These are phyloP conservation scores for Penicillium sp. DNA, from an alignment of 2,329 filamentous ascomycete species.

Conservation along the genomic window DNA sequence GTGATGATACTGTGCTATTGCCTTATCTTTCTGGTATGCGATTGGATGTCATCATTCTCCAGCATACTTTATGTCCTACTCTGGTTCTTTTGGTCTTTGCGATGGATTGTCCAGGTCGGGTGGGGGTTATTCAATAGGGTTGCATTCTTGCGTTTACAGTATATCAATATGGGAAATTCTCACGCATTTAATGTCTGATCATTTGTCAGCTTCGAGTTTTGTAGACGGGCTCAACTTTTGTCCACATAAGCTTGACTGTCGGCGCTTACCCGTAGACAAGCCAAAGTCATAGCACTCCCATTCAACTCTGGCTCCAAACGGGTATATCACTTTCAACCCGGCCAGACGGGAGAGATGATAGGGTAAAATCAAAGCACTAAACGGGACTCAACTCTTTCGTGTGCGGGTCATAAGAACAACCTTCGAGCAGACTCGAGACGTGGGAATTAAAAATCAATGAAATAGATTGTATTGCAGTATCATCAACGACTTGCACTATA, in stretches of 20 bases:
- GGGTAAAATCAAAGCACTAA: too few relatives aligned
- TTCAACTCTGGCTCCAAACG: too few relatives aligned
- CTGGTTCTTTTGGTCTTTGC: neutral
- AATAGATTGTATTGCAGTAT: conserved; percentile 10
- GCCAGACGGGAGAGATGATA: too few relatives aligned
- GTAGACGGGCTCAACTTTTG: neutral
- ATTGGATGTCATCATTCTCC: neutral
- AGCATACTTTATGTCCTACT: neutral
- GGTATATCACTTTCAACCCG: too few relatives aligned
- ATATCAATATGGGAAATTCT: neutral
- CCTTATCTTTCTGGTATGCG: neutral
- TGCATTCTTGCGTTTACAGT: neutral
- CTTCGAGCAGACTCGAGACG: too few relatives aligned
- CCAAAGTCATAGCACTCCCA: too few relatives aligned
- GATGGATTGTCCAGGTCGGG: neutral
- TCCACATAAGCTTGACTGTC: neutral
- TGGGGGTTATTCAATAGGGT: neutral
- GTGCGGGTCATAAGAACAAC: too few relatives aligned
- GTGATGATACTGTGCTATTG: neutral
- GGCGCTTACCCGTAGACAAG: too few relatives aligned
- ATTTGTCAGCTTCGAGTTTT: neutral
- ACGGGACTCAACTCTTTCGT: too few relatives aligned
- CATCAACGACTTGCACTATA: conserved; percentile 21
- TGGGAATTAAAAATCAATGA: neutral
- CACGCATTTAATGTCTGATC: neutral